These are phyloP conservation scores for Eutrema salsugineum DNA, from an alignment of 441 rosid genomes.

Conservation along the genomic window DNA sequence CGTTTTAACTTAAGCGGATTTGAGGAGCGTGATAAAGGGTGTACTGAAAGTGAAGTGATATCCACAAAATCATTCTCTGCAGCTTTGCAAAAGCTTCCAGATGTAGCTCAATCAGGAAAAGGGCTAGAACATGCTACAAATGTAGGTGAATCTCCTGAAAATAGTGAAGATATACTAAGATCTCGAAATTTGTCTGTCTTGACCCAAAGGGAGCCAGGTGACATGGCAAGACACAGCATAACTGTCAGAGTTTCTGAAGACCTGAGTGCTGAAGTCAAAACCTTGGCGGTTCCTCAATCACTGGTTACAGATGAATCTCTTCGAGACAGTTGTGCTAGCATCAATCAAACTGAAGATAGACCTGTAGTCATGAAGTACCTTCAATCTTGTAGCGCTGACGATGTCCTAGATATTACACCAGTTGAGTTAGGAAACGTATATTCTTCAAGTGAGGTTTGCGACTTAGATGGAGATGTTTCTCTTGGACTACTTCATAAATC, in stretches of 20 bases:
- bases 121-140: conserved; percentile 31
- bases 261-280: conserved; percentile 31
- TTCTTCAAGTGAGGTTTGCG: conserved; percentile 23
- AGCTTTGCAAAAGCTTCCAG: conserved; percentile 13
- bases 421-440: conserved; percentile 18
- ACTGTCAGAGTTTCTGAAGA: conserved; percentile 35
- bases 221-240: conserved; percentile 38
- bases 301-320: conserved; percentile 7
- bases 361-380: conserved; percentile 23
- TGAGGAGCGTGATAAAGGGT: conserved; percentile 27
- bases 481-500: conserved; percentile 25
- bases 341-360: conserved; percentile 15
- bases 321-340: neutral
- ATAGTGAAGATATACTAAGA: conserved; percentile 16
- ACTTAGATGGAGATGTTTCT: conserved; percentile 30
- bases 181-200: conserved; percentile 26
- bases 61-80: conserved; percentile 11
- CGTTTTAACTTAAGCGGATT: conserved; percentile 34
- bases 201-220: conserved; percentile 31
- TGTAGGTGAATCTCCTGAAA: conserved; percentile 27
- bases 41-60: conserved; percentile 30
- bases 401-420: conserved; percentile 17
- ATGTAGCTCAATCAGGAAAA: conserved; percentile 31
- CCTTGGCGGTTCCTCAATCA: conserved; percentile 10
- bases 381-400: conserved; percentile 15